Evolutionary conservation across 805 yeast species (phyloP), one percentile per base, ranked within the genome.

Genomic region (Kuraishia capsulata): DNA sequence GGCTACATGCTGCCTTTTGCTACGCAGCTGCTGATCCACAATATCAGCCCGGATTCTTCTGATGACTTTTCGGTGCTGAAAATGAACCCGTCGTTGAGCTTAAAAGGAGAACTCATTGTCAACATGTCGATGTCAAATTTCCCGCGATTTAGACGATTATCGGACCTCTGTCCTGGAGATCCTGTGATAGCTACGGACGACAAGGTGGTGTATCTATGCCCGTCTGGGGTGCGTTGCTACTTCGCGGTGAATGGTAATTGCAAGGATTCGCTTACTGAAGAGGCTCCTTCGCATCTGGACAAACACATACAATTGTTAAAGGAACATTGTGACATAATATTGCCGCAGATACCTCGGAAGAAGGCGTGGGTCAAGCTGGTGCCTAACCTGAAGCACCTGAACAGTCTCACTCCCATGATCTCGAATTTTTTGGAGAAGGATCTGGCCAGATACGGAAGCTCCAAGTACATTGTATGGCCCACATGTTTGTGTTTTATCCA

Each of bases 381-480:
- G 3, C 92, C 92, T 2, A 76, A 81, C 45, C 52, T 81, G 36
- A 71, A 70, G 41, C 88, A 81, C 51, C 62, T 81, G 44, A 81
- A 79, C 53, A 83, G 81, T 18, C 69, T 76, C 45, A 76, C 89
- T 0, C 78, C 88, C 0, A 65, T 65, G 9, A 68, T 83, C 2
- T 64, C 87, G 10, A 64, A 66, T 19, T 82, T 72, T 52, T 62
- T 78, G 34, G 63, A 61, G 36, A 35, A 29, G 5, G 73, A 69
- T 46, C 25, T 23, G 18, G 10, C 62, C 68, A 0, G 76, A 74
- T 3, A 66, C 64, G 23, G 19, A 5, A 73, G 71, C 45, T 65
- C 64, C 20, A 78, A 78, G 48, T 75, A 65, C 39, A 71, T 83
- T 2, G 56, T 76, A 33, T 84, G 94, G 94, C 94, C 94, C 0